Conservation (phyloP, 768 basidiomycete species). For the Chalciporus pseudorubinellus region DNA sequence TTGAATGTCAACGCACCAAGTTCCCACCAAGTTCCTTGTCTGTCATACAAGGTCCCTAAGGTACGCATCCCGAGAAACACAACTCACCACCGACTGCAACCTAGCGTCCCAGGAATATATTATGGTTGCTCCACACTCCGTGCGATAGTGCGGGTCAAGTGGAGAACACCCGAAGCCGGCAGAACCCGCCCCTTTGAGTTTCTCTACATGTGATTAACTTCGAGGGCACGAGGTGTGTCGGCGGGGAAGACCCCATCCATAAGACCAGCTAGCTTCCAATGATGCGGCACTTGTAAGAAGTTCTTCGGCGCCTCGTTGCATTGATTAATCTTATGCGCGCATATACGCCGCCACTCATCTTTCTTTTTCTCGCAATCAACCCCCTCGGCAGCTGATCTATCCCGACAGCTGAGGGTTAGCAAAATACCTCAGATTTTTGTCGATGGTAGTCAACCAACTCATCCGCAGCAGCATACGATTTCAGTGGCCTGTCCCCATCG, state of each 20-base stretch:
- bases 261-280: slow-evolving; percentile 6
- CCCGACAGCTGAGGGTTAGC: not conserved
- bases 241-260: slow-evolving; percentile 7
- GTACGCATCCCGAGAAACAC: not conserved
- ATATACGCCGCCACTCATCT: slow-evolving; percentile 3
- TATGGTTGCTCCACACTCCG: slow-evolving; percentile 10
- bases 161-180: slow-evolving; percentile 9
- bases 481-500: not conserved
- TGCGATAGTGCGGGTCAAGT: slow-evolving; percentile 13
- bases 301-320: slow-evolving; percentile 14
- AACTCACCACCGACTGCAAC: not conserved
- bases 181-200: slow-evolving; percentile 12
- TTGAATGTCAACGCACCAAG: not conserved
- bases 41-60: not conserved
- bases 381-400: not conserved
- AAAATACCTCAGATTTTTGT: not conserved
- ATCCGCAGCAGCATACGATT: not conserved
- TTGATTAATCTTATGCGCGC: slow-evolving; percentile 7
- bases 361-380: not conserved
- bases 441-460: not conserved
- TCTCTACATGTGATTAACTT: slow-evolving; percentile 13
- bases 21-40: not conserved
- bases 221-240: slow-evolving; percentile 12
- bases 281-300: not conserved
- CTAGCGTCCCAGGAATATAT: not conserved